A percentile compares a stretch with the other conserved stretches of the same genome.
Evolutionary conservation across 2,329 filamentous ascomycete genomes (phyloP).

Genomic region (Ophiosphaerella korrae): DNA sequence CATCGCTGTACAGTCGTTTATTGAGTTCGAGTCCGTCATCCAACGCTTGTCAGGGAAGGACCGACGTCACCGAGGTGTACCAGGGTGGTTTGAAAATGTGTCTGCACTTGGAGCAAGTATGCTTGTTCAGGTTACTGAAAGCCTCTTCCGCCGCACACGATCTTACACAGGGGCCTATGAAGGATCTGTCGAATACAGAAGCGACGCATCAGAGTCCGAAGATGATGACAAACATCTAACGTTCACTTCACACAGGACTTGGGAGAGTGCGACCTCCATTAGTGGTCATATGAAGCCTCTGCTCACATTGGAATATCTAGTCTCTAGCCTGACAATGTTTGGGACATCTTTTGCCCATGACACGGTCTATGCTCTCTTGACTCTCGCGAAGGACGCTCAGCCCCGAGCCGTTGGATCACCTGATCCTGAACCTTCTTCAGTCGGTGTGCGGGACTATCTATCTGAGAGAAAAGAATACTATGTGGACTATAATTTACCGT

Average conservation of each 20-base stretch:
- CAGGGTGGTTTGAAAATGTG: constrained; percentile 44
- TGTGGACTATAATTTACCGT: constrained; percentile 41
- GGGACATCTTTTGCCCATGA: constrained; percentile 37
- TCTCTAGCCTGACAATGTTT: constrained; percentile 42
- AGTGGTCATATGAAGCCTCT: constrained; percentile 5
- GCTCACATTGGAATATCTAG: constrained; percentile 44
- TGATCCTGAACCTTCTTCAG: neutral
- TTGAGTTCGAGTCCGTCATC: constrained; percentile 47
- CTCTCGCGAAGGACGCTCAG: constrained; percentile 43
- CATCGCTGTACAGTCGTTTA: constrained; percentile 47
- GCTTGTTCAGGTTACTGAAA: constrained; percentile 43
- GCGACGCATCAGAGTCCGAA: too few relatives aligned
- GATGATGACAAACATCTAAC: constrained; percentile 4
- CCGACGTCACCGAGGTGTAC: constrained; percentile 26
- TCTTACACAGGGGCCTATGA: neutral
- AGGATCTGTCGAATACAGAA: neutral
- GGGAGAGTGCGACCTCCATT: neutral
- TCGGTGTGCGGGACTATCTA: constrained; percentile 16
- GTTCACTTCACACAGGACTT: neutral
- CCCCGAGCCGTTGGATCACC: constrained; percentile 19
- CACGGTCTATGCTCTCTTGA: constrained; percentile 42
- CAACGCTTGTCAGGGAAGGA: constrained; percentile 45
- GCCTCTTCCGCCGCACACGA: constrained; percentile 28
- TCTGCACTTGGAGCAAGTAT: constrained; percentile 44
- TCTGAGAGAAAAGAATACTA: constrained; percentile 27